A percentile compares a stretch with the other conserved stretches of the same genome.
Evolutionary conservation across 2,329 filamentous ascomycete genomes (phyloP).

Genomic region (Sporothrix dimorphospora): DNA sequence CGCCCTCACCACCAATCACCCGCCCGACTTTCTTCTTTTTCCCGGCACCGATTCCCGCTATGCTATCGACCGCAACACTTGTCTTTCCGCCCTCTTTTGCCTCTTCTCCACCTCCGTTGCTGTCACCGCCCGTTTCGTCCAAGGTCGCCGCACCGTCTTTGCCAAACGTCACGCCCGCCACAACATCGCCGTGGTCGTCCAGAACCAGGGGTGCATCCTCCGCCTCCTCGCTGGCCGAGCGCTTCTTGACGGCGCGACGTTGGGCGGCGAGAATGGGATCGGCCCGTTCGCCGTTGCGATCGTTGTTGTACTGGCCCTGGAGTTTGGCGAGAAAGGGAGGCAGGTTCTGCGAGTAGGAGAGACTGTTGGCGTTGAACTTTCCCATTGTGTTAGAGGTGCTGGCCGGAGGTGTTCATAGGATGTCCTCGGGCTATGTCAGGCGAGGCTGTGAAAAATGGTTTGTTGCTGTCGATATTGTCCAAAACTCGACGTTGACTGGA

Average conservation of each 20-base stretch:
- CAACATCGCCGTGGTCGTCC: slow-evolving; percentile 70
- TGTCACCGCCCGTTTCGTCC: slow-evolving; percentile 34
- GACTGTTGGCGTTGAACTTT: slow-evolving; percentile 71
- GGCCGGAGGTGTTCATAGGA: neutral
- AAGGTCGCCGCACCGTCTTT: slow-evolving; percentile 48
- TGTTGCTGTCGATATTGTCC: neutral
- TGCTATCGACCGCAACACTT: slow-evolving; percentile 28
- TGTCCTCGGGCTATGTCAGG: neutral
- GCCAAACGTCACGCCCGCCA: slow-evolving; percentile 45
- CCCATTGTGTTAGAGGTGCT: slow-evolving; percentile 33
- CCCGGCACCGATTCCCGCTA: slow-evolving; percentile 48
- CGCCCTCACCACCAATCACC: slow-evolving; percentile 47
- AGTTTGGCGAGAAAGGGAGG: slow-evolving; percentile 65
- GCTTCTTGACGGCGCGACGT: slow-evolving; percentile 56
- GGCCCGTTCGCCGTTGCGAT: slow-evolving; percentile 49
- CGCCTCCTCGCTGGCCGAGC: slow-evolving; percentile 67
- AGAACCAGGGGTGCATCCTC: slow-evolving; percentile 78
- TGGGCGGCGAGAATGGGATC: slow-evolving; percentile 56
- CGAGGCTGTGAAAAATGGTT: too few species aligned
- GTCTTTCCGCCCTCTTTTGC: neutral
- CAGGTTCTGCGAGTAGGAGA: slow-evolving; percentile 64
- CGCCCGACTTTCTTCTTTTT: slow-evolving; percentile 61
- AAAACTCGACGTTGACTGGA: neutral
- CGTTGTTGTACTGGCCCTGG: slow-evolving; percentile 53
- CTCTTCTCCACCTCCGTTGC: neutral